Evolutionary conservation across 2,329 filamentous ascomycete genomes (phyloP), one percentile per base, ranked within the genome.

Genomic region (Aspergillus calidoustus): DNA sequence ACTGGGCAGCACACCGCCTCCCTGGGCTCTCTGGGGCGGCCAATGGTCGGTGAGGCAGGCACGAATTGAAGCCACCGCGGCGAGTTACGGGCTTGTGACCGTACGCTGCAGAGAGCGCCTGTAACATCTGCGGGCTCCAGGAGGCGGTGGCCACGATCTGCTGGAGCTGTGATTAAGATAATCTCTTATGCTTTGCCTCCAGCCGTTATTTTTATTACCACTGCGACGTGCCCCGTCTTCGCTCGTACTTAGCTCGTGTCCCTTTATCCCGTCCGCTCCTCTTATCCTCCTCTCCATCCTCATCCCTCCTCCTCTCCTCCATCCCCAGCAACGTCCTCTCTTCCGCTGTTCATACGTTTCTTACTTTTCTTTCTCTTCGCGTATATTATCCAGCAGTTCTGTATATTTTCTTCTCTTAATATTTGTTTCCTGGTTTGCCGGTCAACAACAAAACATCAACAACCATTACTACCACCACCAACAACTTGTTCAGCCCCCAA

Each of bases 311-410:
- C 54, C 57, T 41, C 53, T 31, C 57, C 48, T 49, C 52, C 23
- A 41, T 61, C 30, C 53, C 34, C 22, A 28, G 52, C 77, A 80
- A 79, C 79, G 83, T 83, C 74, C 81, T 75, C 83, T 63, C 60
- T 51, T 62, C 49, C 59, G 17, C 47, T 44, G 64, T 59, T 54
- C 43, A 55, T 56, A 57, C 55, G 38, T 59, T 44, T 59, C 53
- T 48, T 55, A 53, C 59, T 30, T 46, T 46, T 49, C 43, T 41
- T 57, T 41, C 22, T 59, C 59, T 61, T 48, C 49, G 47, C 60
- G 17, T 57, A 22, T 59, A 46, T 53, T 63, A 57, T 43, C 52
- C 62, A 52, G 19, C 30, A 53, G 30, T 61, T 19, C 25, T 53
- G 25, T 28, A 52, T 57, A 30, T 59, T 19, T 59, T 57, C 59